Percentiles rank a stretch among this genome's conserved stretches.
These are phyloP conservation scores for Trichosporon sp. DNA, from an alignment of 1,284 basidiomycete species.

Conservation along the genomic window DNA sequence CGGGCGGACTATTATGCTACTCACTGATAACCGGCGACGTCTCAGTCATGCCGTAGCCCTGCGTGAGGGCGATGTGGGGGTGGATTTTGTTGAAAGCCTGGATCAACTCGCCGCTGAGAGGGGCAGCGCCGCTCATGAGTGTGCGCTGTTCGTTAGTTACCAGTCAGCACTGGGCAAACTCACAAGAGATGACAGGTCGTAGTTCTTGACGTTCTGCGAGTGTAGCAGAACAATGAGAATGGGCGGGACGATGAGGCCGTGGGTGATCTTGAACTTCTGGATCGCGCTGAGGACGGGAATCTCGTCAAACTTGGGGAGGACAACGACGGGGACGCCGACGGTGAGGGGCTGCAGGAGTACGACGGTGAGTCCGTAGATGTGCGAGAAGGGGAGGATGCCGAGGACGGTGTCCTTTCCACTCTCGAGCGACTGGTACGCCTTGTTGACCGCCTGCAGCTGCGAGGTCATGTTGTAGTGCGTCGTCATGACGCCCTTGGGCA, in stretches of 20 bases:
- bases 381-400: slow-evolving; percentile 29
- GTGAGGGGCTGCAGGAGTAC: slow-evolving; percentile 67
- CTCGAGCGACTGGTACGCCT: slow-evolving; percentile 21
- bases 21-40: slow-evolving; percentile 52
- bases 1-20: slow-evolving; percentile 25
- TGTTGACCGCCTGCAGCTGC: slow-evolving; percentile 32
- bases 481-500: slow-evolving; percentile 59
- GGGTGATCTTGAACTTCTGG: slow-evolving; percentile 69
- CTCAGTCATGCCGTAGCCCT: slow-evolving; percentile 60
- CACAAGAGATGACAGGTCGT: slow-evolving; percentile 62
- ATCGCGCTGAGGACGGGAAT: slow-evolving; percentile 66
- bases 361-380: slow-evolving; percentile 33
- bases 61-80: slow-evolving; percentile 40
- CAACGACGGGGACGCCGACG: slow-evolving; percentile 65
- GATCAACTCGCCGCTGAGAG: slow-evolving; percentile 62
- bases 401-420: slow-evolving; percentile 25
- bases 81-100: slow-evolving; percentile 36
- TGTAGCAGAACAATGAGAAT: slow-evolving; percentile 66
- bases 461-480: slow-evolving; percentile 67
- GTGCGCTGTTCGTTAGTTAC: slow-evolving; percentile 62
- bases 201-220: slow-evolving; percentile 65
- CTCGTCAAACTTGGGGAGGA: slow-evolving; percentile 68
- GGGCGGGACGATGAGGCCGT: slow-evolving; percentile 76
- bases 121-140: slow-evolving; percentile 81
- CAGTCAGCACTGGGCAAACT: background rate